Conservation (phyloP, 1,139 yeast species). For the Yamadazyma pseudoaaseri region DNA sequence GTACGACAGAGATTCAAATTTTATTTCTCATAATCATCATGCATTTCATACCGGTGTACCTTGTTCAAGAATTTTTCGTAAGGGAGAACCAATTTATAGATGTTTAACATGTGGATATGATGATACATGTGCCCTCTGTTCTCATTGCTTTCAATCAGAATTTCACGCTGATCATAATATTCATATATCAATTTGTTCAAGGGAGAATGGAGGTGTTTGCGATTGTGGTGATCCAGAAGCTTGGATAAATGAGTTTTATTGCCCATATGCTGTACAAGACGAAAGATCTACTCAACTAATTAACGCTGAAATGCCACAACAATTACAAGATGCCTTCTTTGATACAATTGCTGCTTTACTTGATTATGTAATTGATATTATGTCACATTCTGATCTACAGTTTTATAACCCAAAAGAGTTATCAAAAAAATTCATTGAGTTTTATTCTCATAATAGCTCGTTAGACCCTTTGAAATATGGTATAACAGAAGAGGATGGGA, state of each 20-base stretch:
- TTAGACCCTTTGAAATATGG: conserved; percentile 35
- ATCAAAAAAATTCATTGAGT: conserved; percentile 20
- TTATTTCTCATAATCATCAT: conserved; percentile 30
- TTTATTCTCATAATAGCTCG: conserved; percentile 26
- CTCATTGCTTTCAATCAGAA: conserved; percentile 69
- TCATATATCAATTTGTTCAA: conserved; percentile 66
- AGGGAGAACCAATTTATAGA: conserved; percentile 86
- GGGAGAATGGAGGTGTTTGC: conserved; percentile 87
- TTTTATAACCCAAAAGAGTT: conserved; percentile 26
- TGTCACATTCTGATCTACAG: conserved; percentile 46
- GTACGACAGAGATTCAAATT: conserved; percentile 20
- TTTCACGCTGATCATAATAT: conserved; percentile 77
- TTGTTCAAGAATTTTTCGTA: conserved; percentile 71
- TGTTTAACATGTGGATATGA: conserved; percentile 84
- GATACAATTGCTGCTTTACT: conserved; percentile 54
- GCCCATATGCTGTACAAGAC: conserved; percentile 29
- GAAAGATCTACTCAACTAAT: conserved; percentile 10
- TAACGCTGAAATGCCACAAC: conserved; percentile 29
- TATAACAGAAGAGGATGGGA: conserved; percentile 13
- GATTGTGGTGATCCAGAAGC: conserved; percentile 69
- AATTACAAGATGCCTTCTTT: conserved; percentile 31
- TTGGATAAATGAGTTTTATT: conserved; percentile 42
- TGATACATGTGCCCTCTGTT: conserved; percentile 85
- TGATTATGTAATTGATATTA: conserved; percentile 77
- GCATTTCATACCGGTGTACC: conserved; percentile 67